Conservation (phyloP, 148 eudicot species). For the Nepenthes gracilis region DNA sequence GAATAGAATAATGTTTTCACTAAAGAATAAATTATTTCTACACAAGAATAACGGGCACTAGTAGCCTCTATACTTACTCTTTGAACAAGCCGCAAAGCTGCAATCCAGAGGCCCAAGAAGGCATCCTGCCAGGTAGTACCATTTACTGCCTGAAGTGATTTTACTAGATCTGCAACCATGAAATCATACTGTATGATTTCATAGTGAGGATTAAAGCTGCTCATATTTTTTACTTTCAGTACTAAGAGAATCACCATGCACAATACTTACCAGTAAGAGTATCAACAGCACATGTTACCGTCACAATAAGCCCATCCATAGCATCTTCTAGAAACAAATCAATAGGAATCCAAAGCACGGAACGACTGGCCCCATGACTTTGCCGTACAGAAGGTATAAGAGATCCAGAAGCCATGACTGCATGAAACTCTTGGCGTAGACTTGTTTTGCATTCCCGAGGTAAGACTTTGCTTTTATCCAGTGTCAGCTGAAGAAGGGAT, state of each 20-base stretch:
- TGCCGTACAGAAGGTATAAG: conserved; percentile 52
- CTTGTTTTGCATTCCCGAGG: conserved; percentile 53
- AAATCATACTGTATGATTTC: background rate
- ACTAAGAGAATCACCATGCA: background rate
- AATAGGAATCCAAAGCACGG: conserved; percentile 81
- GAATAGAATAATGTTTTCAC: no score
- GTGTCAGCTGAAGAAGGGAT: conserved; percentile 42
- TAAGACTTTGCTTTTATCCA: conserved; percentile 39
- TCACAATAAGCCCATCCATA: conserved; percentile 69
- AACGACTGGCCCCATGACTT: conserved; percentile 43
- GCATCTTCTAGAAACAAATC: conserved; percentile 87
- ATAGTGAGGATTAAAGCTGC: background rate
- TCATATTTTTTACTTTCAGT: background rate
- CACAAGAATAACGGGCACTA: no score
- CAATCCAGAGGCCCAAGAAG: conserved; percentile 77
- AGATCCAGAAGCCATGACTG: conserved; percentile 59
- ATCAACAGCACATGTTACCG: conserved; percentile 73
- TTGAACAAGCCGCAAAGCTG: conserved; percentile 85
- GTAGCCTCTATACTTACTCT: conserved; percentile 31
- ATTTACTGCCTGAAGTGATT: conserved; percentile 75
- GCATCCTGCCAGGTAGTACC: conserved; percentile 80
- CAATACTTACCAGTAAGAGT: conserved; percentile 56
- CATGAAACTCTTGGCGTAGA: conserved; percentile 58
- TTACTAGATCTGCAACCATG: conserved; percentile 47
- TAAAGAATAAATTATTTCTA: no score